Evolutionary conservation across 1,284 basidiomycete genomes (phyloP).

Genomic region (Sparassis latifolia): DNA sequence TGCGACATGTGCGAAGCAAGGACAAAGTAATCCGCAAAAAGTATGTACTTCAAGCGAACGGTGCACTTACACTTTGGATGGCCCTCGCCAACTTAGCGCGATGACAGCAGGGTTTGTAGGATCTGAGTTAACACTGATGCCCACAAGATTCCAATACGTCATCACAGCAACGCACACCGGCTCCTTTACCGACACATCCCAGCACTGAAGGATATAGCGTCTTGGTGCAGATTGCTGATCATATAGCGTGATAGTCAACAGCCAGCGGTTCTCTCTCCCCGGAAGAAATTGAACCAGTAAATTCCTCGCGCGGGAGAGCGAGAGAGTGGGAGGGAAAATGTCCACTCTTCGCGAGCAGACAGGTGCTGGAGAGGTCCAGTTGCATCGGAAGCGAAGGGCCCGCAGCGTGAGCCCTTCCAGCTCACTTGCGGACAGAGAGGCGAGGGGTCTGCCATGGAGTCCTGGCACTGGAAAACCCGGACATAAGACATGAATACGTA

Average conservation of each 20-base stretch:
- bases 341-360: slow-evolving; percentile 20
- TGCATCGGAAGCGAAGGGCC: slow-evolving; percentile 35
- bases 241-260: slow-evolving; percentile 37
- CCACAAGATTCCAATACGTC: slow-evolving; percentile 9
- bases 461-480: slow-evolving; percentile 42
- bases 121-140: slow-evolving; percentile 15
- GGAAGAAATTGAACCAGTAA: slow-evolving; percentile 43
- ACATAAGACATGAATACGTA: slow-evolving; percentile 35
- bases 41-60: neutral
- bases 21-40: no score
- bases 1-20: no score
- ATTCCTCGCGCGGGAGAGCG: slow-evolving; percentile 20
- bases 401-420: slow-evolving; percentile 36
- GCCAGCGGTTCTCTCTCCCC: slow-evolving; percentile 29
- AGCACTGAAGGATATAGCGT: slow-evolving; percentile 42
- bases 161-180: slow-evolving; percentile 11
- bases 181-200: slow-evolving; percentile 31
- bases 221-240: slow-evolving; percentile 14
- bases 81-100: slow-evolving; percentile 7
- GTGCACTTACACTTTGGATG: slow-evolving; percentile 3
- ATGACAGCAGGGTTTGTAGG: slow-evolving; percentile 6
- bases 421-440: slow-evolving; percentile 30
- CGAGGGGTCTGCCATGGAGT: slow-evolving; percentile 22
- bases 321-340: slow-evolving; percentile 18
- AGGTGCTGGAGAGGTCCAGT: slow-evolving; percentile 42